These are phyloP conservation scores for Penicillium coffeae DNA, from an alignment of 495 filamentous ascomycete species.

Conservation along the genomic window DNA sequence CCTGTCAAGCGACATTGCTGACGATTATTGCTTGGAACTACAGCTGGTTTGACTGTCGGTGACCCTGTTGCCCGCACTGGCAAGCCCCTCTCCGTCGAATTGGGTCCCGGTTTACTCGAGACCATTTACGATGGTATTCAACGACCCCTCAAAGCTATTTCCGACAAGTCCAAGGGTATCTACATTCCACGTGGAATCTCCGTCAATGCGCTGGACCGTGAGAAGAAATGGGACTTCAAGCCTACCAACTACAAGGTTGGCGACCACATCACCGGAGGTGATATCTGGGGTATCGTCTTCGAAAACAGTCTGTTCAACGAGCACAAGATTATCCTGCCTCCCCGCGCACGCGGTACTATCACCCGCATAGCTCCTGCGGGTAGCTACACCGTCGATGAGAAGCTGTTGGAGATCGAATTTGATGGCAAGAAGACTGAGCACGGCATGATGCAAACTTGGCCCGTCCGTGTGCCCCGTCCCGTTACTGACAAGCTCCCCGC, in stretches of 20 bases:
- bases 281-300: slow-evolving; percentile 88
- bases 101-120: slow-evolving; percentile 95
- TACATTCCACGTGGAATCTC: slow-evolving; percentile 95
- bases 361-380: slow-evolving; percentile 84
- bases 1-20: slow-evolving; percentile 13
- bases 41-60: slow-evolving; percentile 92
- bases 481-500: slow-evolving; percentile 85
- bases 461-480: slow-evolving; percentile 93
- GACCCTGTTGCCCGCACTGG: slow-evolving; percentile 87
- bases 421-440: slow-evolving; percentile 90
- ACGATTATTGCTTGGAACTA: slow-evolving; percentile 7
- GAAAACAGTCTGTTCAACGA: slow-evolving; percentile 95
- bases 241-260: slow-evolving; percentile 82
- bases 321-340: slow-evolving; percentile 94
- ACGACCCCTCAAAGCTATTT: slow-evolving; percentile 83
- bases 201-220: slow-evolving; percentile 81
- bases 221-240: slow-evolving; percentile 93
- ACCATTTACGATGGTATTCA: slow-evolving; percentile 99
- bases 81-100: slow-evolving; percentile 94
- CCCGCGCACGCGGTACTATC: slow-evolving; percentile 85
- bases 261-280: slow-evolving; percentile 93
- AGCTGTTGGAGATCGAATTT: slow-evolving; percentile 94
- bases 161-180: slow-evolving; percentile 72
- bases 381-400: slow-evolving; percentile 89
- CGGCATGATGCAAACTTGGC: slow-evolving; percentile 98